Base-by-base conservation (phyloP, 2,329 filamentous ascomycete genomes). In the Cladophialophora bantiana region DNA sequence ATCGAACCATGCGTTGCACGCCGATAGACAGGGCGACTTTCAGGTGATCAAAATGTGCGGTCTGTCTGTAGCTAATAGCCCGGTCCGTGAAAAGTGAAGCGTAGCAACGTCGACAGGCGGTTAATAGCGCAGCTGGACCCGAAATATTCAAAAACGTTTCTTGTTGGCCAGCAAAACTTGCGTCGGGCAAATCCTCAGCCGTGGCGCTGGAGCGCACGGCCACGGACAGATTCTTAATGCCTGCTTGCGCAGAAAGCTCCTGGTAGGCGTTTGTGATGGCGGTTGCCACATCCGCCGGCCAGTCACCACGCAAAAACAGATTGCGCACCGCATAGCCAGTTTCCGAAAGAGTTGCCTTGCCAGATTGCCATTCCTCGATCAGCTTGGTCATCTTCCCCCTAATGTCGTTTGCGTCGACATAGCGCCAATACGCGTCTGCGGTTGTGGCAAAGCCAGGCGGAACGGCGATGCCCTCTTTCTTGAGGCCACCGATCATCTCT, bases 151-250 rank as follows among this genome's bases (percentile, higher is more conserved):
- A 70, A 56, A 73, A 79, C 0, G 75, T 75, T 53, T 80, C 78
- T 42, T 78, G 77, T 62, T 79, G 76, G 26, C 78, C 78, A 13
- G 78, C 77, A 61, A 80, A 80, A 61, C 78, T 79, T 10, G 77
- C 78, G 48, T 79, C 77, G 0, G 77, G 76, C 3, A 80, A 72
- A 59, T 80, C 78, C 67, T 80, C 78, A 3, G 77, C 78, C 26
- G 78, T 80, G 3, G 77, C 77, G 54, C 77, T 79, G 18, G 78
- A 79, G 7, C 78, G 75, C 1, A 80, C 77, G 0, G 78, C 78
- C 54, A 80, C 78, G n/a, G 73, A 73, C 6, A 77, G 48, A 12
- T 75, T 66, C 35, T 72, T 18, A 67, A 62, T 65, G 0, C 72
- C 70, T 1, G 66, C 63, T 45, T 72, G 68, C 0, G 60, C 57